Evolutionary conservation across 1,284 basidiomycete genomes (phyloP), one percentile per base, ranked within the genome.

Genomic region (Malassezia caprae): DNA sequence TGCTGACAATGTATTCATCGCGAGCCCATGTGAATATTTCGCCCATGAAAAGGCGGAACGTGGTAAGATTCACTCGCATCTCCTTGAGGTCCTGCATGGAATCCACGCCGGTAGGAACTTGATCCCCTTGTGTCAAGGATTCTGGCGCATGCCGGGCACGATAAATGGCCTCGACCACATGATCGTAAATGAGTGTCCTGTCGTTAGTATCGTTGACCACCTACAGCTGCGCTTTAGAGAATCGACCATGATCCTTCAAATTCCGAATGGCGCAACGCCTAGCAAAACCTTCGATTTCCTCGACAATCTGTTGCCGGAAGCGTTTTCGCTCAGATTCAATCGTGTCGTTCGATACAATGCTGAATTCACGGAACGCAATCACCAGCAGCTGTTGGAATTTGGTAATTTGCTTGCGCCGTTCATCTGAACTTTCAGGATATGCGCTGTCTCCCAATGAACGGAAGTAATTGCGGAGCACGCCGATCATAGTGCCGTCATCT

Each of bases 401-500:
- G 19, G 93, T 96, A 68, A 98, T 94, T 39, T 90, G 88, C 17
- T 90, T 86, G 7, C 89, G 83, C 19, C 90, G 84, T 3, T 91
- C 86, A 67, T 98, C 91, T 3, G 81, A 76, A 32, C 93, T 89
- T 60, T 85, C 78, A 0, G 94, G 93, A 73, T 98, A 89, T 0
- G 93, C 94, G 5, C 91, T 93, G 23, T 93, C 87, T 41, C 89
- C 94, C 17, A 99, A 82, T 13, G 88, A 87, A 13, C 85, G 81
- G 67, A 99, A 99, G 78, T 96, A 99, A 59, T 84, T 84, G 42
- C 66, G 69, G 53, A 73, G 62, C 40, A 73, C 40, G 39, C 63
- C 90, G 76, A 98, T 86, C 77, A 98, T 96, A 49, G 86, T 87
- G 10, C 94, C 94, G 66, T 99, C 94, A 75, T 99, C 94, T 64